Base-by-base conservation (phyloP, 2,329 filamentous ascomycete genomes). In the Fusarium heterosporum region DNA sequence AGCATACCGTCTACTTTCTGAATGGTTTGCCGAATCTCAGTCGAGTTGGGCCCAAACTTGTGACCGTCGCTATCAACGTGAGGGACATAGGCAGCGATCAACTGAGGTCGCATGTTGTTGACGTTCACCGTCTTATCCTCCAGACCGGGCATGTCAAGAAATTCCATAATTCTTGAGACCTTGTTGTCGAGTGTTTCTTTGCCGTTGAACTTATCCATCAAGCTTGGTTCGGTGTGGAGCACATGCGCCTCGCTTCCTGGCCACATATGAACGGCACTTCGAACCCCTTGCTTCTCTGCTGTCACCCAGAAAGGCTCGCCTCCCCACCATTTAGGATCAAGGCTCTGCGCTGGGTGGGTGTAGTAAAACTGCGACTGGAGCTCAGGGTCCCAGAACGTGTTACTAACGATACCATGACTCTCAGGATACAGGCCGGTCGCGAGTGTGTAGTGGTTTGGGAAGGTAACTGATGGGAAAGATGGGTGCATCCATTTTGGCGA, bases 181-280 rank as follows among this genome's bases (percentile, higher is more conserved):
- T 99, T 99, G 34, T 84, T 86, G 0, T 86, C 77, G 3, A 99
- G 84, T 30, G 82, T 76, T 79, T 97, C 94, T 1, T 90, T 86
- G 10, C 88, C 89, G 70, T 97, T 95, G 80, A 87, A 99, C 72
- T 89, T 90, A 80, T 98, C 96, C 47, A 98, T 77, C 73, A 93
- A 93, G 11, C 88, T 89, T 4, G 94, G 93, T 65, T 94, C 89
- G 17, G 89, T 82, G n/a, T 85, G 83, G 13, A 88, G 84, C 62
- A 97, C 91, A 76, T 93, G 90, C 8, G 94, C 94, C 79, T 99
- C 96, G 41, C 92, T 96, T 3, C 96, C 96, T 2, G 96, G 96
- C 96, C 96, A 99, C 96, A 99, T 99, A 77, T 99, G 96, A 26
- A 99, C 89, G 1, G 93, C 96, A 29, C 90, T 89, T 56, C 87